Conservation (phyloP, 441 rosid genomes). For the Adansonia grandidieri region DNA sequence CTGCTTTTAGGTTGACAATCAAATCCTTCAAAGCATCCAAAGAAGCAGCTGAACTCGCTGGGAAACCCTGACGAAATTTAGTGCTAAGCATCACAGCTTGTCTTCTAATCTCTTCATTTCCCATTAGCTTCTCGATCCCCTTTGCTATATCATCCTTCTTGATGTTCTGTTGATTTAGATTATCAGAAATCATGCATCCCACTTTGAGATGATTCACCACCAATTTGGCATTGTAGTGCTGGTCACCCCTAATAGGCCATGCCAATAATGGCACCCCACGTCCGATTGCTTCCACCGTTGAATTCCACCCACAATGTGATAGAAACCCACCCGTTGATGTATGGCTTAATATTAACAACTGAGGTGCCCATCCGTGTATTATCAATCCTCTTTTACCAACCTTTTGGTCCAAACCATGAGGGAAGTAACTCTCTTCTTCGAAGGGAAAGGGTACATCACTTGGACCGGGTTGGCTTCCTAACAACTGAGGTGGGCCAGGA, state of each 20-base stretch:
- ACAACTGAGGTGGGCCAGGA: constrained; percentile 23
- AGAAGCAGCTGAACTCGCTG: constrained; percentile 31
- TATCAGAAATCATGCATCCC: constrained; percentile 27
- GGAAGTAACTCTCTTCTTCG: constrained; percentile 28
- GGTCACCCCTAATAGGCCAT: constrained; percentile 43
- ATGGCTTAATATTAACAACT: constrained; percentile 41
- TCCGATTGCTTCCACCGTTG: constrained; percentile 38
- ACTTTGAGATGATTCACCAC: constrained; percentile 39
- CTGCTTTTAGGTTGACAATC: not conserved
- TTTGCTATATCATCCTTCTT: constrained; percentile 29
- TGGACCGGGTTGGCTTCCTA: not conserved
- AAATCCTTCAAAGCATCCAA: constrained; percentile 30
- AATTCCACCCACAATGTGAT: constrained; percentile 49
- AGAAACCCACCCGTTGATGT: constrained; percentile 35
- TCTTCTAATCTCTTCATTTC: constrained; percentile 30
- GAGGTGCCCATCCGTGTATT: constrained; percentile 47
- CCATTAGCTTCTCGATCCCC: constrained; percentile 45
- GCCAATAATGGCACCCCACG: constrained; percentile 37
- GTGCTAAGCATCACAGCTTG: constrained; percentile 31
- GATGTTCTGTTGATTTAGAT: constrained; percentile 26
- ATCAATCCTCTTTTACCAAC: constrained; percentile 39
- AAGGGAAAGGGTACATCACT: not conserved
- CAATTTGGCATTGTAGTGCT: constrained; percentile 38
- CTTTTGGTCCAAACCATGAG: constrained; percentile 29
- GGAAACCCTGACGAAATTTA: constrained; percentile 41